These are phyloP conservation scores for Lathyrus oleraceus DNA, from an alignment of 306 rosid genomes.

Conservation along the genomic window DNA sequence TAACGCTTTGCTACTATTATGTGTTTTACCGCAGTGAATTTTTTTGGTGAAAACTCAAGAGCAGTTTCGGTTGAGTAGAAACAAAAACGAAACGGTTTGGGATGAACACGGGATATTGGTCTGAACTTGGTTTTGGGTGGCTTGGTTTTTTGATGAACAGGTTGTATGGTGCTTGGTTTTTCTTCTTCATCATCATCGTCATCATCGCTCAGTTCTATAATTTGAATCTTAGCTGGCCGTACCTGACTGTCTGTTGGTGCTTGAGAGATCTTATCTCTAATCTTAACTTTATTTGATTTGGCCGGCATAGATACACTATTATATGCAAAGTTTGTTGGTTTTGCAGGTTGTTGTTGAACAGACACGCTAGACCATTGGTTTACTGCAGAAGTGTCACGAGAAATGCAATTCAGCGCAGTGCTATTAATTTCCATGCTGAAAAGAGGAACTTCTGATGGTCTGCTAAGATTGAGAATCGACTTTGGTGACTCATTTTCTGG, in stretches of 20 bases:
- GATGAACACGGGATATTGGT: no score
- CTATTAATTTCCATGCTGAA: slow-evolving; percentile 37
- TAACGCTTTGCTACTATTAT: no score
- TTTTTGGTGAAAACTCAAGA: no score
- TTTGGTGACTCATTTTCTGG: slow-evolving; percentile 48
- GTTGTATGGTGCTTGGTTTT: slow-evolving; percentile 24
- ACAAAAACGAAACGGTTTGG: no score
- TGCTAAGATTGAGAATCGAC: slow-evolving; percentile 40
- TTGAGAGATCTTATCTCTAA: slow-evolving; percentile 25
- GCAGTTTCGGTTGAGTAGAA: no score
- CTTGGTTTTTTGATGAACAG: slow-evolving; percentile 22
- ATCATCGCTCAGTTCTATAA: slow-evolving; percentile 63
- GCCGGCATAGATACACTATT: slow-evolving; percentile 22
- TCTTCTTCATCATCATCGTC: slow-evolving; percentile 43
- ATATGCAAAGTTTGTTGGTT: slow-evolving; percentile 21
- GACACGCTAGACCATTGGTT: slow-evolving; percentile 20
- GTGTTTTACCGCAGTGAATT: no score
- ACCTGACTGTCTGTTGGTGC: slow-evolving; percentile 18
- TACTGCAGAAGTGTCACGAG: slow-evolving; percentile 45
- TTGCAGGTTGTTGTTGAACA: slow-evolving; percentile 37
- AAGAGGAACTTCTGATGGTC: slow-evolving; percentile 47
- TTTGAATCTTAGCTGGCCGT: slow-evolving; percentile 33
- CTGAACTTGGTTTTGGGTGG: slow-evolving; percentile 21
- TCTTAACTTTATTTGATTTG: slow-evolving; percentile 27
- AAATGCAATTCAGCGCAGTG: slow-evolving; percentile 27